A percentile compares a stretch with the other conserved stretches of the same genome.
These are phyloP conservation scores for Pezicula neosporulosa DNA, from an alignment of 2,329 filamentous ascomycete species.

Conservation along the genomic window DNA sequence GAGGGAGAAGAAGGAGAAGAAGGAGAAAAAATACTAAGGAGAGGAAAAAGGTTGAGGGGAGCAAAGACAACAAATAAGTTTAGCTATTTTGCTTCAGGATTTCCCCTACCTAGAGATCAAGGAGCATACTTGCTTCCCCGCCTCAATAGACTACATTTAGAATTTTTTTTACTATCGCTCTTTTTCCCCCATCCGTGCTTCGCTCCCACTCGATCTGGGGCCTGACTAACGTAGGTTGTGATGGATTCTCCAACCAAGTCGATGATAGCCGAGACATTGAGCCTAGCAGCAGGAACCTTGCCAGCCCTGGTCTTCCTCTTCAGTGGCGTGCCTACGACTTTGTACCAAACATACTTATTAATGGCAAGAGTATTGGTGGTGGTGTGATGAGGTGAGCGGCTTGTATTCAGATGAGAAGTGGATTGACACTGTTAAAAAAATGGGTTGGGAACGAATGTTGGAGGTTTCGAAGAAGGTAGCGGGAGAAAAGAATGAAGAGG, in stretches of 20 bases:
- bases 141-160: too few relatives aligned
- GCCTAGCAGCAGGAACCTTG: conserved; percentile 13
- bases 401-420: conserved; percentile 64
- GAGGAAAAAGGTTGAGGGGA: too few relatives aligned
- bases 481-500: conserved; percentile 32
- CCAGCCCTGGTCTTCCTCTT: conserved; percentile 21
- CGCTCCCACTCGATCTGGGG: too few relatives aligned
- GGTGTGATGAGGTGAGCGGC: conserved; percentile 78
- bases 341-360: conserved; percentile 79
- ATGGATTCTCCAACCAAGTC: conserved; percentile 54
- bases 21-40: too few relatives aligned
- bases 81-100: too few relatives aligned
- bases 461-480: background rate
- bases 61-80: too few relatives aligned
- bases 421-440: conserved; percentile 42
- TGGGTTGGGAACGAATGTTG: background rate
- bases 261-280: conserved; percentile 35
- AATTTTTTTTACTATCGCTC: too few relatives aligned
- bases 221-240: conserved; percentile 42
- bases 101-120: too few relatives aligned
- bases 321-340: conserved; percentile 27
- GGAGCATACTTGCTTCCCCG: too few relatives aligned
- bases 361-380: conserved; percentile 85
- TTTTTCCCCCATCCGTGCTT: too few relatives aligned
- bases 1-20: too few relatives aligned